phyloP scores from a whole-genome alignment of 495 filamentous ascomycete species.

The Tirmania nivea region DNA sequence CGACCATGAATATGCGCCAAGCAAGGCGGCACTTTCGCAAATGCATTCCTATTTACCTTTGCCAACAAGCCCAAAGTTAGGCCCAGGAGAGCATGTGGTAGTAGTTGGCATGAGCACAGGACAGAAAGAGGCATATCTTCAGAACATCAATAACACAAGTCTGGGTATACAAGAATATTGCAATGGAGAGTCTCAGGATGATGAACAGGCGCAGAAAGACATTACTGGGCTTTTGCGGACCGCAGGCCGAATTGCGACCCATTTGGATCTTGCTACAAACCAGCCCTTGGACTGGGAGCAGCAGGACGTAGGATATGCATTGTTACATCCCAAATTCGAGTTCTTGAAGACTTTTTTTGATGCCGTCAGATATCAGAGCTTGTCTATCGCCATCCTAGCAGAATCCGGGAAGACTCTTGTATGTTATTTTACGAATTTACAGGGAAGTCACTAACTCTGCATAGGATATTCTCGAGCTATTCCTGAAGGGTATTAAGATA shows the following conservation, averaged over 20 bases:
- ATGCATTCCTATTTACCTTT: background rate
- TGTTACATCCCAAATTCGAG: slow-evolving; percentile 14
- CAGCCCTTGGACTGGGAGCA: background rate
- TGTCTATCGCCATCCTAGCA: slow-evolving; percentile 17
- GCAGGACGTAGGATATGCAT: background rate
- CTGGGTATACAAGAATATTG: background rate
- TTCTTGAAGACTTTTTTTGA: slow-evolving; percentile 11
- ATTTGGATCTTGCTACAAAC: slow-evolving; percentile 8
- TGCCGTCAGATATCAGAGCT: slow-evolving; percentile 4
- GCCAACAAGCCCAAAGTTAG: background rate
- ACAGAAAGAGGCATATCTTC: background rate
- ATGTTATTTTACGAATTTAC: background rate
- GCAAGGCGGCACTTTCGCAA: background rate
- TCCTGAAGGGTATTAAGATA: slow-evolving; percentile 13
- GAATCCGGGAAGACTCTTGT: slow-evolving; percentile 10
- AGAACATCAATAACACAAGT: background rate
- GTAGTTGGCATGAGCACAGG: background rate
- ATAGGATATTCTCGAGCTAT: slow-evolving; percentile 17
- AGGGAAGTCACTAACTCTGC: background rate
- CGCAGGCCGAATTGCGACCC: slow-evolving; percentile 9
- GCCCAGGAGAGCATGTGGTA: background rate
- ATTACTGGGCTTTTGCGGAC: slow-evolving; percentile 6
- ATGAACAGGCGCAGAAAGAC: background rate
- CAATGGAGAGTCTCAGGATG: background rate
- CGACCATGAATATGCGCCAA: background rate